A percentile compares a stretch with the other conserved stretches of the same genome.
phyloP scores from a whole-genome alignment of 139 green algal species.

The Chlorella sp. region DNA sequence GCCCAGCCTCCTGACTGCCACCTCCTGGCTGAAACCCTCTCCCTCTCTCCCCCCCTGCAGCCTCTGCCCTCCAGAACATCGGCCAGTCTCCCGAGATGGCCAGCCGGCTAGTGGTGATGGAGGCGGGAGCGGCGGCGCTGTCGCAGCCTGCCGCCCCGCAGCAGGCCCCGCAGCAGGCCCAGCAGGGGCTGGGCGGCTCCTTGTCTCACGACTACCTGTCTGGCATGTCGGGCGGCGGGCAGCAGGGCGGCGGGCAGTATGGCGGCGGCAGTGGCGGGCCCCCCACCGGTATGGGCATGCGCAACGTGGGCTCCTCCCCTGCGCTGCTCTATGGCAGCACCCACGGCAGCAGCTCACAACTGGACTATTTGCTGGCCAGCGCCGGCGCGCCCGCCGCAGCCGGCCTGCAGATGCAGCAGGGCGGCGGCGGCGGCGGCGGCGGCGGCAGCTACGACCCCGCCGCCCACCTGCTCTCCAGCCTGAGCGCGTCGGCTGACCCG shows the following conservation, averaged over 20 bases:
- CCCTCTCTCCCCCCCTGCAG: conserved; percentile 1
- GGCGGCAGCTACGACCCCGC: conserved; percentile 1
- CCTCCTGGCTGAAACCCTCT: background rate
- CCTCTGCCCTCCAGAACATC: conserved; percentile 34
- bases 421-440: background rate
- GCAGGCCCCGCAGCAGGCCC: conserved; percentile 19
- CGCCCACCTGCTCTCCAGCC: conserved; percentile 6
- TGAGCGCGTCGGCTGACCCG: background rate
- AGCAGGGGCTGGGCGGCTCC: background rate
- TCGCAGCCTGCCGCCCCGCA: background rate
- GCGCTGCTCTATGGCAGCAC: conserved; percentile 12
- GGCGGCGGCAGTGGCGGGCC: background rate
- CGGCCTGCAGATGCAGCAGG: conserved; percentile 4
- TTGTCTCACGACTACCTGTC: conserved; percentile 12
- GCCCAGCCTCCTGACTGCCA: no score
- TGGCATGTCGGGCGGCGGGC: background rate
- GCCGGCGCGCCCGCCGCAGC: background rate
- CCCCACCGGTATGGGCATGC: conserved; percentile 1
- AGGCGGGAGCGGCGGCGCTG: background rate
- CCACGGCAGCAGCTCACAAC: conserved; percentile 12
- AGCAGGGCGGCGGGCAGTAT: background rate
- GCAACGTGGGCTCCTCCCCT: conserved; percentile 24
- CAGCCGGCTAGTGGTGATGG: conserved; percentile 36
- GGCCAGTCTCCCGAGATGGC: conserved; percentile 16
- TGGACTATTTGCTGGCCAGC: conserved; percentile 31